Percentiles rank a stretch among this genome's conserved stretches.
phyloP scores from a whole-genome alignment of 2,329 filamentous ascomycete species.

The Ophiostoma tasmaniense region DNA sequence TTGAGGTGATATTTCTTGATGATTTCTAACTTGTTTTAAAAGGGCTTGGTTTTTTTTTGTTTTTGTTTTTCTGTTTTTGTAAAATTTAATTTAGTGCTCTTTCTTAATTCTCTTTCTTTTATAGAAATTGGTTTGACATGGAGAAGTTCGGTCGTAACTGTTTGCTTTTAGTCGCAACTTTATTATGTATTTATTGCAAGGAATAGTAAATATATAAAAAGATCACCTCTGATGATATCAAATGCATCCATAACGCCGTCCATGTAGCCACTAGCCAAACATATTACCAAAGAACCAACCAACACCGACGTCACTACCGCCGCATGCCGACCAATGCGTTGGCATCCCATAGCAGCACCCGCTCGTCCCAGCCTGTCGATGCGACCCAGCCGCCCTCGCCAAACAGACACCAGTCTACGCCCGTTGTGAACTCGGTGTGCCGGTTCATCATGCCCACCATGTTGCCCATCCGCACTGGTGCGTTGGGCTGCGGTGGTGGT shows the following conservation, averaged over 20 bases:
- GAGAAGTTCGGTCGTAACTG: too few relatives aligned
- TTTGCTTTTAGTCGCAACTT: too few relatives aligned
- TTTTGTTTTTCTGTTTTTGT: too few relatives aligned
- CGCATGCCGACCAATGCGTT: slow-evolving; percentile 35
- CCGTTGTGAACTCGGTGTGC: slow-evolving; percentile 93
- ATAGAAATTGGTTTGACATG: too few relatives aligned
- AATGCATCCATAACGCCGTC: background rate
- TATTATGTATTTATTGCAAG: too few relatives aligned
- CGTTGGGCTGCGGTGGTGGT: slow-evolving; percentile 21
- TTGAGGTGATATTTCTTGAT: background rate
- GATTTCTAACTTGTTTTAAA: background rate
- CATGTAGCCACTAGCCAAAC: background rate
- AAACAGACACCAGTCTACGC: slow-evolving; percentile 97
- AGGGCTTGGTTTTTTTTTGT: background rate
- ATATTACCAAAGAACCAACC: background rate
- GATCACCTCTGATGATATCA: too few relatives aligned
- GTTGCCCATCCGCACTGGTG: slow-evolving; percentile 44
- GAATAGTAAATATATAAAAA: too few relatives aligned
- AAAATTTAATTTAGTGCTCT: too few relatives aligned
- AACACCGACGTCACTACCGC: background rate
- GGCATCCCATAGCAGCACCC: slow-evolving; percentile 86
- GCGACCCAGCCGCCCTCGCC: slow-evolving; percentile 93
- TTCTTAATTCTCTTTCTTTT: too few relatives aligned
- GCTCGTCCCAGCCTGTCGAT: slow-evolving; percentile 89
- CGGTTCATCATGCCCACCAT: slow-evolving; percentile 82